Conservation (phyloP, 208 protist species). For the Angomonas deanei region DNA sequence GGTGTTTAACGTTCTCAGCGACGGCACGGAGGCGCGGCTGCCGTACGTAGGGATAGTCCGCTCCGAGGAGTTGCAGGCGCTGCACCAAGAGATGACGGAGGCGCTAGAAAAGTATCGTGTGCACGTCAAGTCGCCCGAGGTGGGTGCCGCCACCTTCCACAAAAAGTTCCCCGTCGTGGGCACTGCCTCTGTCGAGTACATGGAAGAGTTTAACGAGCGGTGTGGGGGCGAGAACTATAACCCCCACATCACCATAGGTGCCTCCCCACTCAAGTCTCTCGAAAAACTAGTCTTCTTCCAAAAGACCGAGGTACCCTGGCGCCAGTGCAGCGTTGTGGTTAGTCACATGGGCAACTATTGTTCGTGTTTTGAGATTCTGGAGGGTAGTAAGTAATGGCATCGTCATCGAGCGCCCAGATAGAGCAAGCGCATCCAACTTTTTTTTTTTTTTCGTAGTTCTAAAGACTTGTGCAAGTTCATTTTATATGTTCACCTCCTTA, state of each 20-base stretch:
- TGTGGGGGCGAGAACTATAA: conserved; percentile 42
- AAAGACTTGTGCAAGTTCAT: conserved; percentile 4
- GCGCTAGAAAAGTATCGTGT: conserved; percentile 25
- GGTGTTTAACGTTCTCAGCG: conserved; percentile 29
- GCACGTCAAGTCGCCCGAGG: conserved; percentile 40
- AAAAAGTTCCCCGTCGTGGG: conserved; percentile 46
- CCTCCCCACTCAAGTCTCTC: conserved; percentile 32
- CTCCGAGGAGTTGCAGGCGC: conserved; percentile 24
- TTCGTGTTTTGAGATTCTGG: conserved; percentile 69
- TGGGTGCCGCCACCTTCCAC: conserved; percentile 62
- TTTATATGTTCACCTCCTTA: too few species aligned
- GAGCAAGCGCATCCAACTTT: background rate
- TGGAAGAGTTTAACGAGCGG: conserved; percentile 40
- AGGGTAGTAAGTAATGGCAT: conserved; percentile 10
- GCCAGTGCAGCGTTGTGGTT: conserved; percentile 65
- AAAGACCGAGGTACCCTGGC: conserved; percentile 43
- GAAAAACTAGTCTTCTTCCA: conserved; percentile 43
- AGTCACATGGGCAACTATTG: conserved; percentile 77
- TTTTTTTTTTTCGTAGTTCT: conserved; percentile 6
- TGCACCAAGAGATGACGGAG: conserved; percentile 50
- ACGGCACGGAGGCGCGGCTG: conserved; percentile 35
- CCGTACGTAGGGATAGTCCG: conserved; percentile 50
- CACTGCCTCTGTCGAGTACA: conserved; percentile 32
- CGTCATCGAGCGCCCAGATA: too few species aligned
- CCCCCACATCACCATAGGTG: conserved; percentile 70